Evolutionary conservation across 805 yeast species (phyloP).

Genomic region (Wickerhamomyces bisporus): DNA sequence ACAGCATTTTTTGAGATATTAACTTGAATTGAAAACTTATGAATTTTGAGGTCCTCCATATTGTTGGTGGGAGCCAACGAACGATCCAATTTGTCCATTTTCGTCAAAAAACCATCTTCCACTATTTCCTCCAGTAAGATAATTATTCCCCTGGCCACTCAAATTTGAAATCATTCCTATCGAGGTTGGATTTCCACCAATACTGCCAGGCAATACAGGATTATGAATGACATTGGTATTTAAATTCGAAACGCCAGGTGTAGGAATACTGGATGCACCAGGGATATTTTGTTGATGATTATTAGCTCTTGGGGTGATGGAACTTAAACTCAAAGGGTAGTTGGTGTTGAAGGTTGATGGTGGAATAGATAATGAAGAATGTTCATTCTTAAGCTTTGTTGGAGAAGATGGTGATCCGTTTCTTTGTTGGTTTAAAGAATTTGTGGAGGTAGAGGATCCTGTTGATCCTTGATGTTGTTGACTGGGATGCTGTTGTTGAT

Average conservation of each 20-base stretch:
- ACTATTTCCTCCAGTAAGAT: not conserved
- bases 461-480: not conserved
- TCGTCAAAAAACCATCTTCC: slow-evolving; percentile 1
- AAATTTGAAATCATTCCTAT: not conserved
- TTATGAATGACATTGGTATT: no score
- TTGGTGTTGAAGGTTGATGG: not conserved
- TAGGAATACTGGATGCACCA: not conserved
- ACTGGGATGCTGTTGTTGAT: no score
- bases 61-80: not conserved
- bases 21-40: no score
- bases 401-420: not conserved
- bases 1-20: no score
- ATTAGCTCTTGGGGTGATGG: not conserved
- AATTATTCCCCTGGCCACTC: no score
- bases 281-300: not conserved
- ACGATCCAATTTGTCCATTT: not conserved
- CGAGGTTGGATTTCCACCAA: not conserved
- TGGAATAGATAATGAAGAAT: not conserved
- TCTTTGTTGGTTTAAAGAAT: not conserved
- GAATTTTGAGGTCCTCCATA: not conserved
- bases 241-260: no score
- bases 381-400: not conserved
- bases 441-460: not conserved
- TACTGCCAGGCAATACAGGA: no score
- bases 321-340: not conserved